Evolutionary conservation across 371 early-diverging fungal genomes (phyloP).

Genomic region (Conidiobolus incongruus): DNA sequence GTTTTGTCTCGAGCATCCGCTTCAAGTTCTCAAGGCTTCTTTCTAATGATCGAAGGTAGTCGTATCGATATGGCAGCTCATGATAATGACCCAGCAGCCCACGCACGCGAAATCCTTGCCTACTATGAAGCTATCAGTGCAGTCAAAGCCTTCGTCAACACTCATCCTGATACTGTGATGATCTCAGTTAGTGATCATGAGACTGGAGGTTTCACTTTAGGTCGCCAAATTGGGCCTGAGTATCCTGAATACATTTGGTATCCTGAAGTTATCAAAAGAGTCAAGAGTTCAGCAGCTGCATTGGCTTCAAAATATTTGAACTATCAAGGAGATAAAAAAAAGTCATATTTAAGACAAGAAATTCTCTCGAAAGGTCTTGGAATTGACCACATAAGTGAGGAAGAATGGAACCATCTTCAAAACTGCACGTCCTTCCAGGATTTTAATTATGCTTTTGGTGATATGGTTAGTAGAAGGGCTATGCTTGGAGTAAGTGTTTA

Average conservation of each 20-base stretch:
- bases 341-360: constrained; percentile 11
- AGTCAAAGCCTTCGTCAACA: constrained; percentile 48
- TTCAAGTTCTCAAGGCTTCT: constrained; percentile 44
- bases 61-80: constrained; percentile 67
- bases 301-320: constrained; percentile 15
- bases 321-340: constrained; percentile 7
- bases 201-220: constrained; percentile 78
- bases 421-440: constrained; percentile 5
- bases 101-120: constrained; percentile 71
- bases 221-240: constrained; percentile 24
- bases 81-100: constrained; percentile 78
- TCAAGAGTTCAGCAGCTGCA: constrained; percentile 33
- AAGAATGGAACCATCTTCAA: constrained; percentile 28
- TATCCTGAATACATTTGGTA: constrained; percentile 77
- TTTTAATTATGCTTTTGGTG: constrained; percentile 28
- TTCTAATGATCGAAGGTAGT: constrained; percentile 89
- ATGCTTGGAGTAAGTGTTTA: constrained; percentile 25
- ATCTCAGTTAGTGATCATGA: constrained; percentile 87
- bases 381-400: constrained; percentile 32
- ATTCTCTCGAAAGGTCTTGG: constrained; percentile 35
- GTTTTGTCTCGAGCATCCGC: constrained; percentile 21
- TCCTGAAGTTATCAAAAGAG: constrained; percentile 42
- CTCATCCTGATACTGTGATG: constrained; percentile 56
- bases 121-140: constrained; percentile 55
- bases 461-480: constrained; percentile 45